These are phyloP conservation scores for Colletotrichum sp. DNA, from an alignment of 2,329 filamentous ascomycete species.

Conservation along the genomic window DNA sequence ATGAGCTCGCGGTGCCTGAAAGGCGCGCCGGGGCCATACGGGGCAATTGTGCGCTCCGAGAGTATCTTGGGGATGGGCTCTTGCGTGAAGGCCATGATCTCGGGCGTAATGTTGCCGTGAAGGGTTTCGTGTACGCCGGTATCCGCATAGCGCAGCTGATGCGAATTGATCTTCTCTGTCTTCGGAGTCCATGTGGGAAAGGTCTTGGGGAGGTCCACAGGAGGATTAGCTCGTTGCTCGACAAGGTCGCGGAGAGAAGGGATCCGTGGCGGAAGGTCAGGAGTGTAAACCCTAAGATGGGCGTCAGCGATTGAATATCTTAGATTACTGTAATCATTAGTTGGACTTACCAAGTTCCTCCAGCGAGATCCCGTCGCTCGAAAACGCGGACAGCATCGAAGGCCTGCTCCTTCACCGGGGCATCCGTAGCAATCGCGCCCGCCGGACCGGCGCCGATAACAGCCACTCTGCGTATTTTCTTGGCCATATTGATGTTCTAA, in stretches of 20 bases:
- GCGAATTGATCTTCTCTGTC: background rate
- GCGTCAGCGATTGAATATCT: rapidly evolving
- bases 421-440: background rate
- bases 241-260: background rate
- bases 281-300: background rate
- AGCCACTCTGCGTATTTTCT: background rate
- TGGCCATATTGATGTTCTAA: background rate
- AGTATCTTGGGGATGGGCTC: background rate
- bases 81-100: background rate
- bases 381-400: background rate
- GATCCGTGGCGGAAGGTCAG: background rate
- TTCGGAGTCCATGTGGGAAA: background rate
- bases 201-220: background rate
- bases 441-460: background rate
- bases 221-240: background rate
- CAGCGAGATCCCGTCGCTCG: background rate
- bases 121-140: background rate
- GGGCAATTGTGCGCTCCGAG: background rate
- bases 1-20: background rate
- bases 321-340: rapidly evolving
- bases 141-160: background rate
- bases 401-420: background rate
- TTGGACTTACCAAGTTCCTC: background rate
- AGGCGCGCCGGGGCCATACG: background rate
- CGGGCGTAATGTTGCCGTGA: background rate